Percentiles rank a stretch among this genome's conserved stretches.
These are phyloP conservation scores for Phytophthora pistaciae DNA, from an alignment of 352 stramenopile genomes.

Conservation along the genomic window DNA sequence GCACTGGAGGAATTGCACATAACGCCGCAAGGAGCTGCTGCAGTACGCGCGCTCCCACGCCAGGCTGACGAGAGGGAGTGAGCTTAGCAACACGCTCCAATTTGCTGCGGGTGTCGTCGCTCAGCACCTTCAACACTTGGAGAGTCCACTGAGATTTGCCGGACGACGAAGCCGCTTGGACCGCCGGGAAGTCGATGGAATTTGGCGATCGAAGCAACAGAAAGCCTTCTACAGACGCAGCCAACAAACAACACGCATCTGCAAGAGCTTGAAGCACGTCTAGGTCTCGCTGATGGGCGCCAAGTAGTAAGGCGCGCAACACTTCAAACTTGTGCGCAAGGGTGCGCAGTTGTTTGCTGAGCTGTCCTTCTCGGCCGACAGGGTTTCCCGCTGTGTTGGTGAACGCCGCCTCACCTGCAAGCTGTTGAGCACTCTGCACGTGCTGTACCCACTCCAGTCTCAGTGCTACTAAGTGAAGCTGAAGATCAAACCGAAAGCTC, in stretches of 20 bases:
- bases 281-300: slow-evolving; percentile 36
- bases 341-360: slow-evolving; percentile 35
- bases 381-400: slow-evolving; percentile 35
- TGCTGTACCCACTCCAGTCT: slow-evolving; percentile 53
- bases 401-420: slow-evolving; percentile 50
- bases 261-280: slow-evolving; percentile 36
- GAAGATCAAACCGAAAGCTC: slow-evolving; percentile 55
- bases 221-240: slow-evolving; percentile 43
- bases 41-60: slow-evolving; percentile 43
- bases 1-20: slow-evolving; percentile 34
- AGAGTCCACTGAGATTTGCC: slow-evolving; percentile 23
- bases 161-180: background rate
- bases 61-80: slow-evolving; percentile 15
- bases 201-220: slow-evolving; percentile 34
- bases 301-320: slow-evolving; percentile 43
- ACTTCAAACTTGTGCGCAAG: slow-evolving; percentile 34
- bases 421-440: slow-evolving; percentile 53
- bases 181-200: slow-evolving; percentile 29
- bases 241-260: slow-evolving; percentile 36
- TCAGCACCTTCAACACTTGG: slow-evolving; percentile 20
- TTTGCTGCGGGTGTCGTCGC: slow-evolving; percentile 25
- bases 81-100: slow-evolving; percentile 41
- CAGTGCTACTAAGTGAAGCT: slow-evolving; percentile 46
- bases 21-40: slow-evolving; percentile 46
- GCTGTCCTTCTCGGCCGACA: slow-evolving; percentile 29